Percentiles rank a stretch among this genome's conserved stretches.
Evolutionary conservation across 2,329 filamentous ascomycete genomes (phyloP).

Genomic region (Diplodia scrobiculata): DNA sequence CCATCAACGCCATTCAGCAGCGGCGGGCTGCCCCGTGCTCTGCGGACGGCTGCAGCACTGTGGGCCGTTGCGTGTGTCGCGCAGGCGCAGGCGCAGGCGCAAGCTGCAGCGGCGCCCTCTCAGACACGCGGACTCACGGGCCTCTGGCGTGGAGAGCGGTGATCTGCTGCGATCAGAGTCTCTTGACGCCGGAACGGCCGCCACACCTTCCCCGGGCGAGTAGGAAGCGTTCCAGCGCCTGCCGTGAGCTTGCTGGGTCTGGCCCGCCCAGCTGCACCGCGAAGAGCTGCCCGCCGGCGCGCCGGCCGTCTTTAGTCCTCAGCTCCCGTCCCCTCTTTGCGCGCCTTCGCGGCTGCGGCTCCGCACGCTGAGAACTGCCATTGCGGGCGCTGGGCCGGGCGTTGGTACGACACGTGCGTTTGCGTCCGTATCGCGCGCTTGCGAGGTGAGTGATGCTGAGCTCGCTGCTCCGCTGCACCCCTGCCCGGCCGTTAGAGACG

Average conservation of each 20-base stretch:
- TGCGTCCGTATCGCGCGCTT: constrained; percentile 26
- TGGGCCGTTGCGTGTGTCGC: constrained; percentile 17
- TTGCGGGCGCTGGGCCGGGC: background rate
- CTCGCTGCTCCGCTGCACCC: constrained; percentile 12
- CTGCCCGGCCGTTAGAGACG: constrained; percentile 20
- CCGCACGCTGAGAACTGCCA: background rate
- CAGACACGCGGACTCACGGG: constrained; percentile 26
- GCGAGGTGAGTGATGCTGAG: constrained; percentile 1
- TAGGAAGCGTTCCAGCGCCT: constrained; percentile 20
- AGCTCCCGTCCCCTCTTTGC: background rate
- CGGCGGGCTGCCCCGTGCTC: constrained; percentile 6
- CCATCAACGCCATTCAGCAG: background rate
- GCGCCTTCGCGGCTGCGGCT: constrained; percentile 2
- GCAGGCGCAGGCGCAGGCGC: background rate
- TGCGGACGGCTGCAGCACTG: constrained; percentile 7
- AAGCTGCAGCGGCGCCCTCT: constrained; percentile 17
- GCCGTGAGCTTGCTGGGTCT: too few species aligned
- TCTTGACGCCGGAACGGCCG: constrained; percentile 26
- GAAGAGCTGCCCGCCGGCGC: background rate
- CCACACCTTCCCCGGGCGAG: constrained; percentile 15
- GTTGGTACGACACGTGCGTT: constrained; percentile 1
- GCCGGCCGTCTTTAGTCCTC: too few species aligned
- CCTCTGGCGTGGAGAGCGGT: background rate
- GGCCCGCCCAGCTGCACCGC: background rate
- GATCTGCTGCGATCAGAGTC: constrained; percentile 22